These are phyloP conservation scores for Haematococcus sp. DNA, from an alignment of 139 green algal genomes.

Conservation along the genomic window DNA sequence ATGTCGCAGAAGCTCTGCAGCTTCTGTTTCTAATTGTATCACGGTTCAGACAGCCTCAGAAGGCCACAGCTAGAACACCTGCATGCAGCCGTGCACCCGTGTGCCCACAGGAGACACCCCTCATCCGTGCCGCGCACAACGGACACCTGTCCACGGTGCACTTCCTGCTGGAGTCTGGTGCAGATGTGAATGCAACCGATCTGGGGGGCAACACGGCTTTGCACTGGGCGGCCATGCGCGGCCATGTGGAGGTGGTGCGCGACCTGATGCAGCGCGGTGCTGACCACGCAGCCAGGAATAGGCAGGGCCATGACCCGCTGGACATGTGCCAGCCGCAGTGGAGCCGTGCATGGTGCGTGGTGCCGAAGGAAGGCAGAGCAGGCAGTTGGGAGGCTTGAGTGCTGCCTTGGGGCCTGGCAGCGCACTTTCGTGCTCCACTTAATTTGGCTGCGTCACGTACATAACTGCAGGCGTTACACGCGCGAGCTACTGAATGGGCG, in stretches of 20 bases:
- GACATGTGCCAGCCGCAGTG: constrained; percentile 79
- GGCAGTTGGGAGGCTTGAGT: too few species aligned
- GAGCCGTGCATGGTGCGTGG: constrained; percentile 55
- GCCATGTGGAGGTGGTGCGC: constrained; percentile 90
- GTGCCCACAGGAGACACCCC: constrained; percentile 82
- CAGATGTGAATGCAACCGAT: constrained; percentile 73
- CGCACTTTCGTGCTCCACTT: too few species aligned
- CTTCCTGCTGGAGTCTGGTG: constrained; percentile 72
- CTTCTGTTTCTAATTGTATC: too few species aligned
- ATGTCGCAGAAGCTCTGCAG: too few species aligned
- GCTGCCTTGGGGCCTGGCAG: too few species aligned
- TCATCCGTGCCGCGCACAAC: constrained; percentile 88
- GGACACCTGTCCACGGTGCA: constrained; percentile 78
- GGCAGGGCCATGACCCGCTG: constrained; percentile 63
- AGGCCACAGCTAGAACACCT: too few species aligned
- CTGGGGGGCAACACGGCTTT: constrained; percentile 93
- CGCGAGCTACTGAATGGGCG: too few species aligned
- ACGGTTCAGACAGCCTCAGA: too few species aligned
- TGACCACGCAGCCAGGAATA: constrained; percentile 20
- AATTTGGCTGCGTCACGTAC: too few species aligned
- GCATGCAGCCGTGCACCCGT: too few species aligned
- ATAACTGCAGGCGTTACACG: too few species aligned
- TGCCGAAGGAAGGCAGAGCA: too few species aligned
- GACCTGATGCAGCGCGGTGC: constrained; percentile 9
- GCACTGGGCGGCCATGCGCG: constrained; percentile 93